Evolutionary conservation across 805 yeast species (phyloP), one percentile per base, ranked within the genome.

Genomic region (Saccharomycopsis oosterbeekiorum): DNA sequence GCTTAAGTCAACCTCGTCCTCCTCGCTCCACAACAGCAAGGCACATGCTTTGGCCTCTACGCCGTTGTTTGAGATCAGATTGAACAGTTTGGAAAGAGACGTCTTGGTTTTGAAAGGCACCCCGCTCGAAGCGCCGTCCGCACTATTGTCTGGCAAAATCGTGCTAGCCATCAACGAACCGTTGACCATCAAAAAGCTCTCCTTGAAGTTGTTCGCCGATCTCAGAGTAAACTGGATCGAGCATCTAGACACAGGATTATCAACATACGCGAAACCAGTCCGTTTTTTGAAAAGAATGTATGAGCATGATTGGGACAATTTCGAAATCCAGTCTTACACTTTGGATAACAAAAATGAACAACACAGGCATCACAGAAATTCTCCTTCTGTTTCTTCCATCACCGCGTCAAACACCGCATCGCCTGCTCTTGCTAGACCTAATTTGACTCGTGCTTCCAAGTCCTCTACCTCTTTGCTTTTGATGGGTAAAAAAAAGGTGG

Each of bases 41-140:
- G 5, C 34, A 21, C 53, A 47, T 6, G 29, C 53, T 2, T 17
- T 47, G 21, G 21, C 57, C 41, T 15, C 55, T 2, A 58, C 63
- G 1, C 63, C 80, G 5, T 69, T 76, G 17, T 78, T 80, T 62
- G 84, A 80, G 60, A 78, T 81, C 47, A 77, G 96, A 59, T 72
- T 89, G 42, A 79, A 82, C 58, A 83, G 89, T 29, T 70, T 80
- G 1, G 96, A 88, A 53, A 85, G 84, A 65, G 94, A 90, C 68
- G 93, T 92, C 10, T 73, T 93, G 4, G 81, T 94, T 9, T 72
- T 93, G 39, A 86, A 90, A 66, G 99, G 99, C 1, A 69, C 86
- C 0, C 84, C 86, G 5, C 78, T 80, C 41, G 92, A 86, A 59
- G 96, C 97, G 0, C 79, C 89, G 0, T 84, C 96, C 1, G 88